Evolutionary conservation across 495 filamentous ascomycete species (phyloP), one percentile per base, ranked within the genome.

Genomic region (Neurospora tetrasperma): DNA sequence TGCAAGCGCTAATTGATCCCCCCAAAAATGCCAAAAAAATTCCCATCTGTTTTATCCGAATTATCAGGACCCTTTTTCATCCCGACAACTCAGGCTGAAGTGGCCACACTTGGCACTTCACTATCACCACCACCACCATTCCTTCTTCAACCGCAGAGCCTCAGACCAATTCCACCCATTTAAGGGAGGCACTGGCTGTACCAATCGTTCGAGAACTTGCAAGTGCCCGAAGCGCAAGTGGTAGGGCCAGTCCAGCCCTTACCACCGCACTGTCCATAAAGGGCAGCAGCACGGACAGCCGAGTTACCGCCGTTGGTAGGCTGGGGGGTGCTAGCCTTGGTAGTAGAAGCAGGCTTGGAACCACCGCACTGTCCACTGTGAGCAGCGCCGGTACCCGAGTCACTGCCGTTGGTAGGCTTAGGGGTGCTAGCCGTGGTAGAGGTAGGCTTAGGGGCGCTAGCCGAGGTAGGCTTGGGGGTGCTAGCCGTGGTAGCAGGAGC

Each of bases 221-320:
- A 80, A 1, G 66, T 79, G 10, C 77, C 77, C 74, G 69, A 35
- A 2, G 76, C 74, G 48, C 77, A 79, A 20, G 40, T 46, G 40
- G 74, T 79, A 23, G 77, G 73, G 16, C 76, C 77, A 20, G 76
- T 73, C 27, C 74, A 79, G 40, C 77, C 77, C n/a, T 74, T 41
- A 6, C 77, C 77, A 44, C 77, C 76, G 69, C 77, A 79, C 77
- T 79, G 77, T 27, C 69, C 77, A n/a, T 77, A 79, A 4, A 79
- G 74, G 9, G 76, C 70, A 9, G 68, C 72, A 9, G 68, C 72
- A 12, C 54, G 27, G 14, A 12, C 35, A 5, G 73, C 74, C 20
- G 73, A 42, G 43, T 68, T 70, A 23, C 68, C 35, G 23, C 68
- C 72, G 35, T 62, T 42, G n/a, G 69, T 69, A 31, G 54, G 69